Evolutionary conservation across 2,329 filamentous ascomycete species (phyloP).

Genomic region (Xylaria multiplex): DNA sequence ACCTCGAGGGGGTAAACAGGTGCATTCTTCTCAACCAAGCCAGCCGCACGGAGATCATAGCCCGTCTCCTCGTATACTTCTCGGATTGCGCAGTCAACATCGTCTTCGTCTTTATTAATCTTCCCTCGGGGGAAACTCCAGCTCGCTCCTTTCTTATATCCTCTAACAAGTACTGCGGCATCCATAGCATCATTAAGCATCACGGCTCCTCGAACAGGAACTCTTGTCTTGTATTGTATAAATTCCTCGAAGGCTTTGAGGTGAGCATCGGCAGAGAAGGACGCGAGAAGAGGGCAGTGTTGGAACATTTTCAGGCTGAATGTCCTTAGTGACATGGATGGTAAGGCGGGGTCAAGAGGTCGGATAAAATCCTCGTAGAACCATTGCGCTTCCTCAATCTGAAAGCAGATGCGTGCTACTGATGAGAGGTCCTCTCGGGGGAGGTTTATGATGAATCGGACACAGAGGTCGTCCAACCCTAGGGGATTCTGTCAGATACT

Average conservation of each 20-base stretch:
- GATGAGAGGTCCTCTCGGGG: slow-evolving; percentile 89
- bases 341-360: slow-evolving; percentile 83
- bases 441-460: slow-evolving; percentile 97
- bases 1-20: slow-evolving; percentile 87
- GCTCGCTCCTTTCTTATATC: slow-evolving; percentile 95
- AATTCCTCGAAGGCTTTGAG: slow-evolving; percentile 90
- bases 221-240: slow-evolving; percentile 90
- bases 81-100: slow-evolving; percentile 90
- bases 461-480: slow-evolving; percentile 98
- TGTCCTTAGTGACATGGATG: slow-evolving; percentile 82
- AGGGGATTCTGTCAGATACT: slow-evolving; percentile 37
- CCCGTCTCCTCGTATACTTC: slow-evolving; percentile 98
- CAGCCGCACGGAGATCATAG: slow-evolving; percentile 80
- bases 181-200: slow-evolving; percentile 96
- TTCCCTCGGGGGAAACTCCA: slow-evolving; percentile 98
- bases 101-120: slow-evolving; percentile 96
- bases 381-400: slow-evolving; percentile 99
- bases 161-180: slow-evolving; percentile 90
- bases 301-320: slow-evolving; percentile 94
- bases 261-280: slow-evolving; percentile 81
- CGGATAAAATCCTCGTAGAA: slow-evolving; percentile 99
- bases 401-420: slow-evolving; percentile 95
- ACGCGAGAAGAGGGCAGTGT: slow-evolving; percentile 88
- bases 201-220: slow-evolving; percentile 94
- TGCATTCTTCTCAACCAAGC: slow-evolving; percentile 76